Evolutionary conservation across 805 yeast species (phyloP).

Genomic region (Myxozyma kluyveri): DNA sequence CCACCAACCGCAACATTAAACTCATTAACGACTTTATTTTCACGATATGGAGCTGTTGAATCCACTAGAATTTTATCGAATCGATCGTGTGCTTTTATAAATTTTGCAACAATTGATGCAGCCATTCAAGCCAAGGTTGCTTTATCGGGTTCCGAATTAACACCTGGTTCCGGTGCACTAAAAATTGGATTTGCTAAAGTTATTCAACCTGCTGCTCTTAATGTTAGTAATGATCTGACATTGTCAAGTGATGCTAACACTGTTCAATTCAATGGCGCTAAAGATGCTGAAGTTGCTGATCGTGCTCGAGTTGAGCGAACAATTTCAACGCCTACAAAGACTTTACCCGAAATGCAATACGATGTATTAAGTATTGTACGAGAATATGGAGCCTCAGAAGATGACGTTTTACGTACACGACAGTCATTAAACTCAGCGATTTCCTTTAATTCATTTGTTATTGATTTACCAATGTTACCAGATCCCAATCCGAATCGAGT

Average conservation of each 20-base stretch:
- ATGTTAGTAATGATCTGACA: not conserved
- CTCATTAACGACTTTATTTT: slow-evolving; percentile 58
- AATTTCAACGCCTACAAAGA: slow-evolving; percentile 30
- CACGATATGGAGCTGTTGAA: slow-evolving; percentile 59
- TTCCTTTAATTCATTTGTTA: slow-evolving; percentile 29
- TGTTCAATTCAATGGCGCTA: slow-evolving; percentile 24
- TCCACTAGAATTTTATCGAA: slow-evolving; percentile 58
- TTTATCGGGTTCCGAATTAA: slow-evolving; percentile 77
- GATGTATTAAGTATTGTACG: slow-evolving; percentile 37
- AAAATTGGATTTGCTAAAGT: slow-evolving; percentile 83
- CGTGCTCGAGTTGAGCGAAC: slow-evolving; percentile 10
- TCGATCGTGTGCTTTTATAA: slow-evolving; percentile 56
- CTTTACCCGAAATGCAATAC: slow-evolving; percentile 33
- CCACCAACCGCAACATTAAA: slow-evolving; percentile 58
- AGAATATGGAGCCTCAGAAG: slow-evolving; percentile 39
- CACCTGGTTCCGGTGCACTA: slow-evolving; percentile 72
- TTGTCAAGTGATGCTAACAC: slow-evolving; percentile 3
- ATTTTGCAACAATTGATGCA: slow-evolving; percentile 65
- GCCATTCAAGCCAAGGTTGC: slow-evolving; percentile 78
- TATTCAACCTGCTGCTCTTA: slow-evolving; percentile 19
- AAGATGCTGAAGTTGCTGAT: not conserved
- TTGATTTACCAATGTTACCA: slow-evolving; percentile 58
- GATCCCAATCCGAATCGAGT: slow-evolving; percentile 65
- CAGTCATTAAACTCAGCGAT: slow-evolving; percentile 37
- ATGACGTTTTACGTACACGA: slow-evolving; percentile 34